A percentile compares a stretch with the other conserved stretches of the same genome.
Evolutionary conservation across 2,329 filamentous ascomycete genomes (phyloP).

Genomic region (Penicillium expansum): DNA sequence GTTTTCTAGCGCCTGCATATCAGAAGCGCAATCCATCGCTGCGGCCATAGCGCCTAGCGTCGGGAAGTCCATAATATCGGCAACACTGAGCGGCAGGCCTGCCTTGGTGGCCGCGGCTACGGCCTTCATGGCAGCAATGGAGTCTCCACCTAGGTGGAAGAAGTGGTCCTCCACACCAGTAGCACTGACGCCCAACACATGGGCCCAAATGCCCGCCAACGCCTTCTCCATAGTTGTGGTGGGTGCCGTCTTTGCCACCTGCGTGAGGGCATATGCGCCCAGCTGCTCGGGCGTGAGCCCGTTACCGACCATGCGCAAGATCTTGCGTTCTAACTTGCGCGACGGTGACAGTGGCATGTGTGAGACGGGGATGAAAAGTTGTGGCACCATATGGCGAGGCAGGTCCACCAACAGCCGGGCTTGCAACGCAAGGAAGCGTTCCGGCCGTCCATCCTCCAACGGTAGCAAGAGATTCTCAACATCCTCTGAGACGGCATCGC

Average conservation of each 20-base stretch:
- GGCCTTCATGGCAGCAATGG: background rate
- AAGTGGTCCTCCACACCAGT: background rate
- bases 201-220: background rate
- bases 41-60: background rate
- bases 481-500: background rate
- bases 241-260: background rate
- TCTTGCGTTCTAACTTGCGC: slow-evolving; percentile 1
- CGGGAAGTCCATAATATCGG: background rate
- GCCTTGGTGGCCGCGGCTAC: background rate
- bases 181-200: background rate
- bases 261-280: background rate
- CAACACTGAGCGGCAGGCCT: background rate
- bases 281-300: background rate
- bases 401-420: background rate
- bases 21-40: background rate
- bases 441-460: background rate
- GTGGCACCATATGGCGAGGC: slow-evolving; percentile 1
- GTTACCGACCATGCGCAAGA: background rate
- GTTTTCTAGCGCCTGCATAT: background rate
- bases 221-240: background rate
- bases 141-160: slow-evolving; percentile 2
- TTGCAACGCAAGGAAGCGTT: slow-evolving; percentile 2
- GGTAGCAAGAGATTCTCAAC: background rate
- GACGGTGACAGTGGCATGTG: slow-evolving; percentile 3
- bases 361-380: background rate